Evolutionary conservation across 2,329 filamentous ascomycete species (phyloP).

Genomic region (Pyricularia pennisetigena): DNA sequence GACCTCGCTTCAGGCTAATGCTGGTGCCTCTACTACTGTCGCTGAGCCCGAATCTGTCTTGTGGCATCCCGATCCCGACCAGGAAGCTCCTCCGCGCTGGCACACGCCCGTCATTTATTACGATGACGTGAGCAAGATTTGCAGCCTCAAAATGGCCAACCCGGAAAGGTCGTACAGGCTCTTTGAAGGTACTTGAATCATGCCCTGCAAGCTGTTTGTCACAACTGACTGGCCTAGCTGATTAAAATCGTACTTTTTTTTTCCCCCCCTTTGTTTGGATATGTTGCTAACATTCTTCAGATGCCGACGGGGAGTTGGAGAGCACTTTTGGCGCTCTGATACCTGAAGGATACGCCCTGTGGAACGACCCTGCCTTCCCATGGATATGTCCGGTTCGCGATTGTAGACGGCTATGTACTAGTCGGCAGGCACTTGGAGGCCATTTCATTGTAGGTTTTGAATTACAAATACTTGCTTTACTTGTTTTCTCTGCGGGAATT

Average conservation of each 20-base stretch:
- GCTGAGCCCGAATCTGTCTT: background rate
- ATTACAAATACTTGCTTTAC: background rate
- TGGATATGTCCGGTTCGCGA: conserved; percentile 10
- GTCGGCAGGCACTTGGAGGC: conserved; percentile 2
- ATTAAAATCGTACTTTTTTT: background rate
- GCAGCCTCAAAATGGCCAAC: background rate
- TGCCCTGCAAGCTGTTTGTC: background rate
- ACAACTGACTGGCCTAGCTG: background rate
- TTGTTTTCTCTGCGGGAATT: background rate
- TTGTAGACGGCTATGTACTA: conserved; percentile 6
- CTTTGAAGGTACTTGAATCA: background rate
- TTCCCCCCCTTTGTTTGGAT: background rate
- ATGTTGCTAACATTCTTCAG: background rate
- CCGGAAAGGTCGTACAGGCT: background rate
- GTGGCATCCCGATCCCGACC: background rate
- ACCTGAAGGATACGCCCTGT: conserved; percentile 7
- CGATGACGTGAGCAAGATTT: background rate
- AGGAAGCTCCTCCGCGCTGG: background rate
- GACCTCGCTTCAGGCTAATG: background rate
- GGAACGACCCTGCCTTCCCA: background rate
- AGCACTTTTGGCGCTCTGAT: conserved; percentile 4
- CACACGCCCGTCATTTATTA: background rate
- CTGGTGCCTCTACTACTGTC: background rate
- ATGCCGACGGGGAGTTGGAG: background rate
- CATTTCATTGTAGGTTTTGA: conserved; percentile 6